Percentiles rank a stretch among this genome's conserved stretches.
Evolutionary conservation across 169 alveolate genomes (phyloP).

Genomic region (Cryptosporidium viatorum): DNA sequence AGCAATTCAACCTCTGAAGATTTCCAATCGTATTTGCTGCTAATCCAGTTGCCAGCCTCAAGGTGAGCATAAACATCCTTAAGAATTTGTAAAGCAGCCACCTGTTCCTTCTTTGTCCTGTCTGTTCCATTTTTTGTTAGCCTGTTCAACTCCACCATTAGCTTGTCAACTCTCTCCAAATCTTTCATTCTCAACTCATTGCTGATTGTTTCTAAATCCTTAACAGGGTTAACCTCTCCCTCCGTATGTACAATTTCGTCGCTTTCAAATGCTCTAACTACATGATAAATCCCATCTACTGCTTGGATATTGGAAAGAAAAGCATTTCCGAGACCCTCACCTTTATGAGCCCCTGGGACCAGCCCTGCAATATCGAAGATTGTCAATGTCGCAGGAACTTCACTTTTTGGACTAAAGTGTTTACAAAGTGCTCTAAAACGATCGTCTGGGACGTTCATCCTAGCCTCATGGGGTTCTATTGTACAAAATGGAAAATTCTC

Average conservation of each 20-base stretch:
- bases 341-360: constrained; percentile 98
- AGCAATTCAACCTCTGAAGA: constrained; percentile 90
- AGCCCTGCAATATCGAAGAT: constrained; percentile 99
- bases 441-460: constrained; percentile 93
- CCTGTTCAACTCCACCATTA: constrained; percentile 91
- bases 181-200: constrained; percentile 96
- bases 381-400: constrained; percentile 94
- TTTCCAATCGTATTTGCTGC: constrained; percentile 90
- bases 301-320: constrained; percentile 97
- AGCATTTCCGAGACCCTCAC: constrained; percentile 99
- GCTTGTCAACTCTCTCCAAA: constrained; percentile 88
- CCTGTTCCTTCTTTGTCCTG: constrained; percentile 89
- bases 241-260: constrained; percentile 97
- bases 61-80: constrained; percentile 87
- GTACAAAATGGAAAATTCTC: constrained; percentile 98
- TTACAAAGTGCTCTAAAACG: constrained; percentile 93
- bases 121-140: constrained; percentile 89
- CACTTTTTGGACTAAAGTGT: constrained; percentile 94
- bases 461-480: constrained; percentile 97
- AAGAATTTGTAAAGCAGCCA: constrained; percentile 92
- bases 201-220: constrained; percentile 95
- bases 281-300: constrained; percentile 98
- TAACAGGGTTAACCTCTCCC: constrained; percentile 97
- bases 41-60: constrained; percentile 91
- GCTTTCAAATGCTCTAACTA: constrained; percentile 97